Conservation (phyloP, 2,329 filamentous ascomycete genomes). For the Fusarium palustre region DNA sequence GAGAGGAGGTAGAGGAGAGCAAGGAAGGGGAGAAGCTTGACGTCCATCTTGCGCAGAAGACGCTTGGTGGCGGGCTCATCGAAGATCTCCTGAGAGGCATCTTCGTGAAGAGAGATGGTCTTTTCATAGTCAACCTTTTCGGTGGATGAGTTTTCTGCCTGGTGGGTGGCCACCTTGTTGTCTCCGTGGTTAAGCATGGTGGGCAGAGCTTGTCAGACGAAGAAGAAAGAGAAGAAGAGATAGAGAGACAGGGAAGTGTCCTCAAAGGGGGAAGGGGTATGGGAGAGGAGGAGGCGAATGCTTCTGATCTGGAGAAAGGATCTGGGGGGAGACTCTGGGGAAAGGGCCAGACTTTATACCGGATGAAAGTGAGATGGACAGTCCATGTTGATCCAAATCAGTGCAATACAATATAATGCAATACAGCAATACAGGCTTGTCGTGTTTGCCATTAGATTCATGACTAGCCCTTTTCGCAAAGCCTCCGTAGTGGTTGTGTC, state of each 20-base stretch:
- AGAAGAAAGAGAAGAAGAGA: not conserved
- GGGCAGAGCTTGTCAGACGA: slow-evolving; percentile 1
- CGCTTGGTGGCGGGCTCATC: slow-evolving; percentile 57
- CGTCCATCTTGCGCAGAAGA: slow-evolving; percentile 65
- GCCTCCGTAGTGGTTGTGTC: slow-evolving; percentile 27
- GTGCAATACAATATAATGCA: not conserved
- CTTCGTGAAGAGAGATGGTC: slow-evolving; percentile 44
- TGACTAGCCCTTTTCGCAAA: slow-evolving; percentile 25
- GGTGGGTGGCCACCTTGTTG: slow-evolving; percentile 23
- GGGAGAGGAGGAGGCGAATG: slow-evolving; percentile 37
- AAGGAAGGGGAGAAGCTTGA: slow-evolving; percentile 69
- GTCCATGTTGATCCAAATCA: not conserved
- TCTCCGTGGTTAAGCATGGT: slow-evolving; percentile 38
- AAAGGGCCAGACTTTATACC: slow-evolving; percentile 41
- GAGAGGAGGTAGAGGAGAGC: slow-evolving; percentile 69
- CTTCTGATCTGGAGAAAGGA: slow-evolving; percentile 40
- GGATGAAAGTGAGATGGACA: not conserved
- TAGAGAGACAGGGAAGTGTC: slow-evolving; percentile 18
- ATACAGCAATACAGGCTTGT: slow-evolving; percentile 8
- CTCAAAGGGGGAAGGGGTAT: slow-evolving; percentile 20
- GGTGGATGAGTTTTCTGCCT: slow-evolving; percentile 43
- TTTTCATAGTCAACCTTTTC: slow-evolving; percentile 48
- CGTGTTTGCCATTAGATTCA: slow-evolving; percentile 3
- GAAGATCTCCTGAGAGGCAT: slow-evolving; percentile 44
- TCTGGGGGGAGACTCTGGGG: slow-evolving; percentile 37